These are phyloP conservation scores for Dothidotthia symphoricarpi DNA, from an alignment of 2,329 filamentous ascomycete genomes.

Conservation along the genomic window DNA sequence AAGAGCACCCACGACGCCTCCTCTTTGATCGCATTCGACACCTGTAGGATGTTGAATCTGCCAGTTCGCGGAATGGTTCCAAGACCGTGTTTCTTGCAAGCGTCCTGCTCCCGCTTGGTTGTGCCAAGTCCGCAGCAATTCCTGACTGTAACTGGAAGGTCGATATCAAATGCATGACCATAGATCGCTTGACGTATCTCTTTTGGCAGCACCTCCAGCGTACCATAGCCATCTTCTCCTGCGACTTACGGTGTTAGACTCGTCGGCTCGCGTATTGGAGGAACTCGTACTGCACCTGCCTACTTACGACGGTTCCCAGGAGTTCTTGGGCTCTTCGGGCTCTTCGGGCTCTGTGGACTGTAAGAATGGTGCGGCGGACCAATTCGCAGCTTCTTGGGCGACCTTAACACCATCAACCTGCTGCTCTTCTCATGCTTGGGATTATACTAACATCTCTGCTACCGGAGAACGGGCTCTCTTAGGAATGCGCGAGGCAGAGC, in stretches of 20 bases:
- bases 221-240: slow-evolving; percentile 6
- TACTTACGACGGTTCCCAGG: not conserved
- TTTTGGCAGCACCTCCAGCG: slow-evolving; percentile 7
- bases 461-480: not conserved
- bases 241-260: not conserved
- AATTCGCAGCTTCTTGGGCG: not conserved
- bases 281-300: not conserved
- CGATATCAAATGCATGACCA: slow-evolving; percentile 6
- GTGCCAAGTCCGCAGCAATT: slow-evolving; percentile 13
- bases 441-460: too few species aligned
- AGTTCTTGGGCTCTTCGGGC: not conserved
- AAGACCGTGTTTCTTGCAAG: slow-evolving; percentile 14
- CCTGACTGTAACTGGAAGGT: slow-evolving; percentile 8
- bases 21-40: slow-evolving; percentile 7
- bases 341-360: not conserved
- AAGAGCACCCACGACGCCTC: slow-evolving; percentile 15
- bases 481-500: not conserved
- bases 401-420: too few species aligned
- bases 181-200: slow-evolving; percentile 16
- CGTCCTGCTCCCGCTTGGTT: slow-evolving; percentile 10
- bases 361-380: too few species aligned
- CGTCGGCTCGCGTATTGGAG: not conserved
- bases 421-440: too few species aligned
- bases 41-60: slow-evolving; percentile 13
- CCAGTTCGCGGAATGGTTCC: not conserved